Percentiles rank a stretch among this genome's conserved stretches.
These are phyloP conservation scores for Amanita fuliginea DNA, from an alignment of 768 basidiomycete genomes.

Conservation along the genomic window DNA sequence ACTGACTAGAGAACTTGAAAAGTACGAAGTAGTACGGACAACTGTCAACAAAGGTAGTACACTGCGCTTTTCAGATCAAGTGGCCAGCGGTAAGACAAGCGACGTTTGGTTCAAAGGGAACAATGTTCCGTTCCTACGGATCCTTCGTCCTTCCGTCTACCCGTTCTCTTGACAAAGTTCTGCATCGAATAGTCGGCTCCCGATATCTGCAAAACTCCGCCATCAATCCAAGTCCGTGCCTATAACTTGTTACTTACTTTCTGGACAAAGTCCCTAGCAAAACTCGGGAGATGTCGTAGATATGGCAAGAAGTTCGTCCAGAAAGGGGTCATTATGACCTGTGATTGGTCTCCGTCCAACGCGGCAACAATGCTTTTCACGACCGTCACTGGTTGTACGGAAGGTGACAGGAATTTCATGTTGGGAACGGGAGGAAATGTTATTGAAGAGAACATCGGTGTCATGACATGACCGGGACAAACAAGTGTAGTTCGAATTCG, in stretches of 20 bases:
- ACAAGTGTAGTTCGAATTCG: slow-evolving; percentile 82
- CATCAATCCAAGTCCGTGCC: slow-evolving; percentile 9
- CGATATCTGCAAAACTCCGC: slow-evolving; percentile 32
- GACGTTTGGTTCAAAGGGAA: not conserved
- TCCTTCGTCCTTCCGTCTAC: slow-evolving; percentile 45
- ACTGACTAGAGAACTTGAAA: not conserved
- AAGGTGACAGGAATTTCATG: slow-evolving; percentile 69
- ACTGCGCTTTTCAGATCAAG: too few species aligned
- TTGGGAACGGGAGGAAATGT: slow-evolving; percentile 36
- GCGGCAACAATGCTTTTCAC: slow-evolving; percentile 77
- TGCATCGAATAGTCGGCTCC: slow-evolving; percentile 65
- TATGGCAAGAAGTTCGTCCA: slow-evolving; percentile 51
- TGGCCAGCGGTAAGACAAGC: not conserved
- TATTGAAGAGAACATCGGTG: slow-evolving; percentile 63
- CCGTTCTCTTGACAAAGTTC: slow-evolving; percentile 55
- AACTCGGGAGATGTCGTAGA: slow-evolving; percentile 55
- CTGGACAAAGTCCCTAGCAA: slow-evolving; percentile 61
- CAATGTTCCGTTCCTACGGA: slow-evolving; percentile 6
- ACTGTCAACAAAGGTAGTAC: not conserved
- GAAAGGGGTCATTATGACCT: slow-evolving; percentile 62
- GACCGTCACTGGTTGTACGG: slow-evolving; percentile 58
- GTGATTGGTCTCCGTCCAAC: slow-evolving; percentile 71
- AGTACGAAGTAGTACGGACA: not conserved
- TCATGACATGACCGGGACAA: slow-evolving; percentile 69
- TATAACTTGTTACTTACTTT: slow-evolving; percentile 35